These are phyloP conservation scores for Wickerhamiella shivajii DNA, from an alignment of 805 yeast genomes.

Conservation along the genomic window DNA sequence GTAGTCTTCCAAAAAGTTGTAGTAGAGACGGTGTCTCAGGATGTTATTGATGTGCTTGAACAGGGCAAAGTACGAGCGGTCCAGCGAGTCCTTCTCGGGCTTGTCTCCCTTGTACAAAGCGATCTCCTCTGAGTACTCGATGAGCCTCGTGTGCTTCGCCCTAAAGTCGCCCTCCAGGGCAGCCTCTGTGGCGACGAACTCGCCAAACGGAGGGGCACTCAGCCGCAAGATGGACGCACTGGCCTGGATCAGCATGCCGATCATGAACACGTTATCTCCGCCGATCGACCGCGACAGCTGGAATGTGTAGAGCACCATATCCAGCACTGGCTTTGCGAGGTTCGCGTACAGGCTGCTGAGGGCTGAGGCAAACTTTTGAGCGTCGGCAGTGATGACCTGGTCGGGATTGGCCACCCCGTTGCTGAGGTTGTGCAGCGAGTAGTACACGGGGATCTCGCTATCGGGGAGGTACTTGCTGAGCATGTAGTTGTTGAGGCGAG, in stretches of 20 bases:
- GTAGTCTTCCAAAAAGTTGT: slow-evolving; percentile 75
- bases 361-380: slow-evolving; percentile 56
- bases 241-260: slow-evolving; percentile 67
- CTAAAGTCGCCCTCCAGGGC: slow-evolving; percentile 75
- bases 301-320: slow-evolving; percentile 64
- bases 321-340: slow-evolving; percentile 67
- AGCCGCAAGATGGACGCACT: slow-evolving; percentile 60
- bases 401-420: slow-evolving; percentile 55
- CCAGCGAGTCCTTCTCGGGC: slow-evolving; percentile 63
- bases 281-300: slow-evolving; percentile 43
- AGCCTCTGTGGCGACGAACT: slow-evolving; percentile 59
- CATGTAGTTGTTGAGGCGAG: slow-evolving; percentile 47
- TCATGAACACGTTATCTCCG: slow-evolving; percentile 54
- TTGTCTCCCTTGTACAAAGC: slow-evolving; percentile 73
- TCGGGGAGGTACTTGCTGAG: slow-evolving; percentile 61
- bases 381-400: slow-evolving; percentile 70
- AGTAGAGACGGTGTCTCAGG: slow-evolving; percentile 55
- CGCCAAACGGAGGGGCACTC: slow-evolving; percentile 84
- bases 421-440: slow-evolving; percentile 51
- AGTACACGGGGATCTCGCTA: slow-evolving; percentile 51
- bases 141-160: slow-evolving; percentile 66
- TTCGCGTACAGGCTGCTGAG: slow-evolving; percentile 69
- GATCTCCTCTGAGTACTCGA: slow-evolving; percentile 69
- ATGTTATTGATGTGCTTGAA: slow-evolving; percentile 66
- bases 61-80: slow-evolving; percentile 64